Base-by-base conservation (phyloP, 139 green algal species). In the Chlorella sp. region DNA sequence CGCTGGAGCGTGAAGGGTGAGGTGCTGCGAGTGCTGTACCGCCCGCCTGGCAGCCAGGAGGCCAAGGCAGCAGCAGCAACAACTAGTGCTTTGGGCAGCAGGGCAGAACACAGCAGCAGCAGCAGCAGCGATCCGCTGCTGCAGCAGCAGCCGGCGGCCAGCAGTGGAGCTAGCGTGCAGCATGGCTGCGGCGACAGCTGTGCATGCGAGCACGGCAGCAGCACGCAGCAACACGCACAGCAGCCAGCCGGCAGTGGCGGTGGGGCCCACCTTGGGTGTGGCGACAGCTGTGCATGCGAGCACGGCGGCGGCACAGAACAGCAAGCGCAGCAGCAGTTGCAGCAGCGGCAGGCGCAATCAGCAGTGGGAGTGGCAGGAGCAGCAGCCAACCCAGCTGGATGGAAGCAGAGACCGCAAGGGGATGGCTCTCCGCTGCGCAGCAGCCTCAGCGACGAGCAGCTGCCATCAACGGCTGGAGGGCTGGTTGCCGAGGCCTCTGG, bases 1-100 rank as follows among this genome's bases (percentile, higher is more conserved):
- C 83, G 95, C 17, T 98, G 95, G 95, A 93, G 84, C 1, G 94
- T 96, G 11, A 91, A 86, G 16, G 95, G 92, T 0, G 81, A 88
- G 17, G 84, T 96, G 39, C 41, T 90, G 16, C 79, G 83, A 0
- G 90, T 91, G 81, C 39, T 93, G 34, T 93, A 89, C 86, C 47
- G 62, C 28, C 85, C 85, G 55, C 55, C 51, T 4, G 15, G 13
- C 51, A 60, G 51, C 51, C 81, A 63, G 64, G 44, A 18, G n/a
- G 21, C 17, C 9, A 0, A 28, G 30, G 65, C 6, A 25, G 55
- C 44, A 74, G 47, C 44, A 60, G 82, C 62, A 41, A 25, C 20
- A 32, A 3, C 34, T 5, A 30, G 30, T 6, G 12, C 30, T 9
- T 12, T 21, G 1, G 51, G 30, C 62, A 78, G 30, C 51, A 30